Percentiles rank a stretch among this genome's conserved stretches.
phyloP scores from a whole-genome alignment of 345 rosid species.

The Populus deltoides region DNA sequence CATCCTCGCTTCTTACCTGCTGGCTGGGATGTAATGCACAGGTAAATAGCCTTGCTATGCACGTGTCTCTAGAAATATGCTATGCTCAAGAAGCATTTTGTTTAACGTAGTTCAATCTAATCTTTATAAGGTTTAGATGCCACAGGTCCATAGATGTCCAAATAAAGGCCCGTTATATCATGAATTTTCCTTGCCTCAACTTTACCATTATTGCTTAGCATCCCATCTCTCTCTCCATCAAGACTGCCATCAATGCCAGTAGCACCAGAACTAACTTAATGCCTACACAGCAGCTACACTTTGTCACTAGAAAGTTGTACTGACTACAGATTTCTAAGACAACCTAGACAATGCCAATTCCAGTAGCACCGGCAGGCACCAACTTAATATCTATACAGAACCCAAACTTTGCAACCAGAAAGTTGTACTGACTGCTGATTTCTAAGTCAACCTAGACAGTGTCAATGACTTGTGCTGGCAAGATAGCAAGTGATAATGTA shows the following conservation, averaged over 20 bases:
- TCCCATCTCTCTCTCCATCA: not conserved
- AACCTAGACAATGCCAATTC: not conserved
- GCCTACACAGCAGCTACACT: no score
- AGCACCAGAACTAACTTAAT: no score
- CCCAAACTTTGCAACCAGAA: no score
- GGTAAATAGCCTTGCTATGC: slow-evolving; percentile 34
- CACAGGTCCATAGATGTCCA: not conserved
- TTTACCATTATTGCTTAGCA: not conserved
- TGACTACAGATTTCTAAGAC: not conserved
- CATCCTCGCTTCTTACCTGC: slow-evolving; percentile 80
- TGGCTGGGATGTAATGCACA: slow-evolving; percentile 91
- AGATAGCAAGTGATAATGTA: not conserved
- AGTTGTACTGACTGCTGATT: no score
- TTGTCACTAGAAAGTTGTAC: no score
- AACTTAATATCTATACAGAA: no score
- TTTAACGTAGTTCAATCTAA: not conserved
- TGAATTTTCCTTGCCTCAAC: not conserved
- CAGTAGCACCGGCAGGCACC: no score
- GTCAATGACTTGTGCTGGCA: not conserved
- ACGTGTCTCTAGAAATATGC: not conserved
- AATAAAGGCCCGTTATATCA: not conserved
- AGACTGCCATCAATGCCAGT: no score
- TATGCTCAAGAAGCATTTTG: not conserved
- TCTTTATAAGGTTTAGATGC: not conserved
- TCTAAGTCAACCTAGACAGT: not conserved